Percentiles rank a stretch among this genome's conserved stretches.
Conservation (phyloP, 495 filamentous ascomycete species). For the Daldinia vernicosa region DNA sequence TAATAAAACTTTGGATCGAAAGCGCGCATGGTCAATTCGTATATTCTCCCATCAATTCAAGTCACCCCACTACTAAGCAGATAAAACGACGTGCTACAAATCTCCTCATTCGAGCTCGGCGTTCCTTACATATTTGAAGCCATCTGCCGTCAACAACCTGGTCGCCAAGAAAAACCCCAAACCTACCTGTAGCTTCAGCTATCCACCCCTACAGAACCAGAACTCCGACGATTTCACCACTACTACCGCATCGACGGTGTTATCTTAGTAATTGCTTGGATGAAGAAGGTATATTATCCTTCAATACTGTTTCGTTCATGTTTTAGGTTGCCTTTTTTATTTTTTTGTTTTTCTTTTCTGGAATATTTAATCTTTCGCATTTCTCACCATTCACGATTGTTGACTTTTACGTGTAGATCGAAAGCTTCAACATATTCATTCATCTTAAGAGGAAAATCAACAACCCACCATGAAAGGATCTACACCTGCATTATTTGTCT, state of each 20-base stretch:
- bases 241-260: constrained; percentile 14
- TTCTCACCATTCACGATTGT: not conserved
- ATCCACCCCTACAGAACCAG: constrained; percentile 12
- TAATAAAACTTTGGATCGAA: not conserved
- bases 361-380: constrained; percentile 16
- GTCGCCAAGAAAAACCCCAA: constrained; percentile 30
- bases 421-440: not conserved
- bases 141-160: constrained; percentile 1
- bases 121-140: constrained; percentile 18
- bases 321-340: constrained; percentile 5
- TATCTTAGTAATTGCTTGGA: constrained; percentile 7
- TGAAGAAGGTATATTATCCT: constrained; percentile 16
- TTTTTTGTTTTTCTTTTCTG: constrained; percentile 2
- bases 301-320: constrained; percentile 9
- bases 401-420: not conserved
- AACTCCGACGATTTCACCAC: constrained; percentile 20
- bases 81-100: constrained; percentile 13
- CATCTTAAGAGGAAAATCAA: constrained; percentile 8
- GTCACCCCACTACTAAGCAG: constrained; percentile 25
- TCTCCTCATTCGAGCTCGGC: not conserved
- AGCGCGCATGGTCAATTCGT: constrained; percentile 15
- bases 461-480: constrained; percentile 34
- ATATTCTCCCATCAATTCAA: constrained; percentile 1
- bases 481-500: constrained; percentile 22
- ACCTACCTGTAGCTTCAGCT: constrained; percentile 9